Conservation (phyloP, 345 rosid genomes). For the Euphorbia lathyris region DNA sequence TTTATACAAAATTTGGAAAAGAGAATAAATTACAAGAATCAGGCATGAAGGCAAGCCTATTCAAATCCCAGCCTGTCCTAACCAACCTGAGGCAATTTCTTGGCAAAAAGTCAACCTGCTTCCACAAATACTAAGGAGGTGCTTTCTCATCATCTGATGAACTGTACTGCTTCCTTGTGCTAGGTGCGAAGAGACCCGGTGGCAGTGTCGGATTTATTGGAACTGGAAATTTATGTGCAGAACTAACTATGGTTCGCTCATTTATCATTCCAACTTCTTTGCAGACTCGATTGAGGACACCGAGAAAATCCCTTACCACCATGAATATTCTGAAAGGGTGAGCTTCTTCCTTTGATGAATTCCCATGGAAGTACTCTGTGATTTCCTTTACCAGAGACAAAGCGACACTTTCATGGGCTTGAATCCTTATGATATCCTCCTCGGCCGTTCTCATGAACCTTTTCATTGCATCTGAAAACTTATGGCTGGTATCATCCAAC, state of each 20-base stretch:
- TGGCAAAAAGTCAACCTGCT: slow-evolving; percentile 12
- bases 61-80: slow-evolving; percentile 24
- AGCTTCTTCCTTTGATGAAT: slow-evolving; percentile 99
- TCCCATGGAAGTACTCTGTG: slow-evolving; percentile 97
- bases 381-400: slow-evolving; percentile 87
- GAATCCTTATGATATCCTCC: slow-evolving; percentile 82
- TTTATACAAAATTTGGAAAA: slow-evolving; percentile 44
- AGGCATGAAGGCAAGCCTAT: slow-evolving; percentile 17
- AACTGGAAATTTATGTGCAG: slow-evolving; percentile 70
- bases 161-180: slow-evolving; percentile 33
- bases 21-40: slow-evolving; percentile 34
- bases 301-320: slow-evolving; percentile 93
- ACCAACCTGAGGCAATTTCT: slow-evolving; percentile 18
- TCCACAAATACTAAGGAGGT: slow-evolving; percentile 37
- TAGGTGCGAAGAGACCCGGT: slow-evolving; percentile 14
- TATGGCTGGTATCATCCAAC: slow-evolving; percentile 41
- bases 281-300: slow-evolving; percentile 85
- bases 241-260: slow-evolving; percentile 76
- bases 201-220: slow-evolving; percentile 36
- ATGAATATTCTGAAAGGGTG: slow-evolving; percentile 95
- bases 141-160: slow-evolving; percentile 59
- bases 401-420: slow-evolving; percentile 86
- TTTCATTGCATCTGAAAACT: slow-evolving; percentile 70
- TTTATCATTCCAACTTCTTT: slow-evolving; percentile 90
- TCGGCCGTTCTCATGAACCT: slow-evolving; percentile 61